These are phyloP conservation scores for Cytospora chrysosperma DNA, from an alignment of 2,329 filamentous ascomycete genomes.

Conservation along the genomic window DNA sequence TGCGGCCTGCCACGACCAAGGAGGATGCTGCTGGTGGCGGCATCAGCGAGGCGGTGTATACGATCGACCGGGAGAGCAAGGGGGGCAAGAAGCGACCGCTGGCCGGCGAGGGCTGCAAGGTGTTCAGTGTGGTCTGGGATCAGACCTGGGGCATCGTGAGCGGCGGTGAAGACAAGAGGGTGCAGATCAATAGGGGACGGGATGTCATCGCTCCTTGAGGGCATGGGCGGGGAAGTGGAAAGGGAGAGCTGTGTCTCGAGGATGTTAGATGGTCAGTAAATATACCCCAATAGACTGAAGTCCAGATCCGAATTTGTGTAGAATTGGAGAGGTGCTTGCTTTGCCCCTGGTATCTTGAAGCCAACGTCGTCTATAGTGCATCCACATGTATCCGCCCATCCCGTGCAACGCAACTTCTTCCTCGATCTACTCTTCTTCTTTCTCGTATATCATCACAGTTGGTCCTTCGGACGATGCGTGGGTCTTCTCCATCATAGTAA, in stretches of 20 bases:
- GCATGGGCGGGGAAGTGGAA: neutral
- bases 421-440: neutral
- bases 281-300: conserved; percentile 28
- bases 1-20: conserved; percentile 58
- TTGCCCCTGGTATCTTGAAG: conserved; percentile 12
- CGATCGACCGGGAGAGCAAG: conserved; percentile 72
- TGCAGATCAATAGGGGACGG: conserved; percentile 81
- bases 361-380: neutral
- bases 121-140: conserved; percentile 88
- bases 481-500: conserved; percentile 26
- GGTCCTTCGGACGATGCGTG: neutral
- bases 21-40: conserved; percentile 56
- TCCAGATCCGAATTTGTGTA: neutral
- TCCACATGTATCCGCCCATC: neutral
- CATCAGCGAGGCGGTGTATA: conserved; percentile 72
- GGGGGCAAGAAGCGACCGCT: conserved; percentile 63
- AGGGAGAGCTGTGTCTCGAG: neutral
- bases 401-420: too few species aligned
- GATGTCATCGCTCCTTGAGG: conserved; percentile 44
- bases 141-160: conserved; percentile 83
- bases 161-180: conserved; percentile 87
- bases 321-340: conserved; percentile 3
- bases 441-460: neutral
- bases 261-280: conserved; percentile 12
- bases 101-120: conserved; percentile 83